Percentiles rank a stretch among this genome's conserved stretches.
Evolutionary conservation across 495 filamentous ascomycete genomes (phyloP).

Genomic region (Amphirosellinia nigrospora): DNA sequence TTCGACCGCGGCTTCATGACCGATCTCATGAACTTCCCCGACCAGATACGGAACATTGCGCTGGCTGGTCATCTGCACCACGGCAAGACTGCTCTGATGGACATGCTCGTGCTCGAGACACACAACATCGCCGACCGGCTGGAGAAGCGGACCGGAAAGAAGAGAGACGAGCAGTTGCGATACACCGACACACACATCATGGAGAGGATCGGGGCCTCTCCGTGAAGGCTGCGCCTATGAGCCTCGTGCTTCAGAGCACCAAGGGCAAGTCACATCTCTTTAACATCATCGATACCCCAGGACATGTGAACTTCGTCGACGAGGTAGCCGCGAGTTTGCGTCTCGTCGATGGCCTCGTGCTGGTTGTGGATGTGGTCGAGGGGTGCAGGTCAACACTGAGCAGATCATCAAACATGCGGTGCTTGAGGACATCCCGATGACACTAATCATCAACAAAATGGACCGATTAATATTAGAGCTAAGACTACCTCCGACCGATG

Average conservation of each 20-base stretch:
- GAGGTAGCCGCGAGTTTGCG: slow-evolving; percentile 89
- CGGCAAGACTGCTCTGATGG: slow-evolving; percentile 97
- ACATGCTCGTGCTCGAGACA: slow-evolving; percentile 95
- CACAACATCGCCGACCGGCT: slow-evolving; percentile 81
- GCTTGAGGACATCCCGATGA: slow-evolving; percentile 86
- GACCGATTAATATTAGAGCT: slow-evolving; percentile 93
- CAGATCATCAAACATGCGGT: slow-evolving; percentile 96
- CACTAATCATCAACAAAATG: slow-evolving; percentile 94
- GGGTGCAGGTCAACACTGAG: slow-evolving; percentile 97
- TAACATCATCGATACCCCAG: slow-evolving; percentile 94
- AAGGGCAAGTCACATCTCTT: slow-evolving; percentile 95
- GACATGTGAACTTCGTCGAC: slow-evolving; percentile 97
- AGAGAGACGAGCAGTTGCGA: slow-evolving; percentile 85
- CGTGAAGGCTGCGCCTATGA: slow-evolving; percentile 94
- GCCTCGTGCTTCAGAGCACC: slow-evolving; percentile 81
- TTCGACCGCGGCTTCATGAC: slow-evolving; percentile 90
- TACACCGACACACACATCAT: slow-evolving; percentile 93
- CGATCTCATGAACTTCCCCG: slow-evolving; percentile 94
- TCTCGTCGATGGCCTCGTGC: slow-evolving; percentile 86
- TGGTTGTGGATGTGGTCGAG: slow-evolving; percentile 97
- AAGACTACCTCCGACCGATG: slow-evolving; percentile 91
- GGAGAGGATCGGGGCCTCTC: slow-evolving; percentile 92
- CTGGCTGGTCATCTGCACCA: slow-evolving; percentile 94
- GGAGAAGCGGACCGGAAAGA: slow-evolving; percentile 79
- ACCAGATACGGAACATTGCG: slow-evolving; percentile 91